These are phyloP conservation scores for Ascochyta viciae-villosae DNA, from an alignment of 2,329 filamentous ascomycete genomes.

Conservation along the genomic window DNA sequence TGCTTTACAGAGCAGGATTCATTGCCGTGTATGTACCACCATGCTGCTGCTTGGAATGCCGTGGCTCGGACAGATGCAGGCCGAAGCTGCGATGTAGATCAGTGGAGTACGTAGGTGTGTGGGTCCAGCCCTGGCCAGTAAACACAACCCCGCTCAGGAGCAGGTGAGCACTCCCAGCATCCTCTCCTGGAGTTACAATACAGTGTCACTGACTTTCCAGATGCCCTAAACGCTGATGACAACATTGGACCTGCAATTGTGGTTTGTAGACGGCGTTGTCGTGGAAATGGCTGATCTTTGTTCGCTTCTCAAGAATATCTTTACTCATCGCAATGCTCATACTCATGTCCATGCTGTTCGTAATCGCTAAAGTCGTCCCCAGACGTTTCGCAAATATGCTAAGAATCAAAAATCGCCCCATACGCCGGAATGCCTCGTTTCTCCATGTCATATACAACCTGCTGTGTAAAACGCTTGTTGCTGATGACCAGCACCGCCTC, in stretches of 20 bases:
- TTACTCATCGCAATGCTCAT: background rate
- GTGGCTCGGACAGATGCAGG: background rate
- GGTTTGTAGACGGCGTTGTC: no score
- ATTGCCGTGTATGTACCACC: no score
- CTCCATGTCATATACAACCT: conserved; percentile 74
- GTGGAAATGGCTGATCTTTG: background rate
- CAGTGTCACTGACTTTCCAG: no score
- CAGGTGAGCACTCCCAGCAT: background rate
- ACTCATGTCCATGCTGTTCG: background rate
- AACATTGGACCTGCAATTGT: no score
- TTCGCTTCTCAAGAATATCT: background rate
- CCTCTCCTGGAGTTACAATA: background rate
- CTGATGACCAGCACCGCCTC: conserved; percentile 79
- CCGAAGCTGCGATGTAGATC: conserved; percentile 8
- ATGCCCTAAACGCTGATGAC: no score
- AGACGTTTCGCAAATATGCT: background rate
- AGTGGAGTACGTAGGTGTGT: background rate
- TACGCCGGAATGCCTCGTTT: conserved; percentile 71
- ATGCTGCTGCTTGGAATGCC: no score
- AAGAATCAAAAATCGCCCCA: conserved; percentile 76
- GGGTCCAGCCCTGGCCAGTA: background rate
- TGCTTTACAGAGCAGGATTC: no score
- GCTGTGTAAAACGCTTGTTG: conserved; percentile 74
- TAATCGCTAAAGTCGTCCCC: background rate
- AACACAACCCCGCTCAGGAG: background rate